These are phyloP conservation scores for Colletotrichum plurivorum DNA, from an alignment of 2,329 filamentous ascomycete species.

Conservation along the genomic window DNA sequence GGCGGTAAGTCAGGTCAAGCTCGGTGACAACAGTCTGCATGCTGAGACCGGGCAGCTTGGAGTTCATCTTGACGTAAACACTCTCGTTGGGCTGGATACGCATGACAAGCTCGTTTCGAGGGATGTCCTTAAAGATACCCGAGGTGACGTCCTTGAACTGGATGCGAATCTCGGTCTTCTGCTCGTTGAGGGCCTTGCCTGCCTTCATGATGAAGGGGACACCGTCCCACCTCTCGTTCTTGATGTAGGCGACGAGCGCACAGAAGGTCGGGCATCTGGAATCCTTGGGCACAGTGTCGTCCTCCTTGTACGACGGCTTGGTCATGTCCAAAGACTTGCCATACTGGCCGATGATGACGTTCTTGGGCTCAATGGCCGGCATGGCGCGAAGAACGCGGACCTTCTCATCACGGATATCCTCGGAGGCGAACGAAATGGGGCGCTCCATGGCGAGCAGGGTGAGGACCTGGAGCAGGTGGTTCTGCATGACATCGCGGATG, in stretches of 20 bases:
- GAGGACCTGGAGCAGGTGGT: constrained; percentile 96
- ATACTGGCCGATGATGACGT: constrained; percentile 99
- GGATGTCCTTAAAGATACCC: constrained; percentile 99
- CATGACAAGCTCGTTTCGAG: constrained; percentile 98
- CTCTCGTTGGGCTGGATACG: constrained; percentile 99
- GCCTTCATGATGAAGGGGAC: constrained; percentile 99
- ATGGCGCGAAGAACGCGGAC: constrained; percentile 95
- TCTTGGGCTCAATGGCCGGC: constrained; percentile 96
- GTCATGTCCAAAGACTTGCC: constrained; percentile 95
- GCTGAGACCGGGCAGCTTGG: constrained; percentile 96
- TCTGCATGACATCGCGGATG: constrained; percentile 99
- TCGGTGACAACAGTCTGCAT: constrained; percentile 99
- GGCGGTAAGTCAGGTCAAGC: constrained; percentile 96
- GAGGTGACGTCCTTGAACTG: constrained; percentile 99
- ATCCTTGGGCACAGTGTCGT: constrained; percentile 97
- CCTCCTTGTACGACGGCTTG: constrained; percentile 98
- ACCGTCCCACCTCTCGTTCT: constrained; percentile 99
- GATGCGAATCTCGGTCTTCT: constrained; percentile 99
- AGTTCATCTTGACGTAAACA: constrained; percentile 99
- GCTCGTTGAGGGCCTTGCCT: constrained; percentile 98
- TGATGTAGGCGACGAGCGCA: constrained; percentile 97
- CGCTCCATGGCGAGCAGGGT: constrained; percentile 98
- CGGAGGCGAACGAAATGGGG: constrained; percentile 96
- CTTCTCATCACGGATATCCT: constrained; percentile 99
- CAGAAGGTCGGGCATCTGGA: constrained; percentile 99